These are phyloP conservation scores for Tremellales sp. DNA, from an alignment of 1,284 basidiomycete genomes.

Conservation along the genomic window DNA sequence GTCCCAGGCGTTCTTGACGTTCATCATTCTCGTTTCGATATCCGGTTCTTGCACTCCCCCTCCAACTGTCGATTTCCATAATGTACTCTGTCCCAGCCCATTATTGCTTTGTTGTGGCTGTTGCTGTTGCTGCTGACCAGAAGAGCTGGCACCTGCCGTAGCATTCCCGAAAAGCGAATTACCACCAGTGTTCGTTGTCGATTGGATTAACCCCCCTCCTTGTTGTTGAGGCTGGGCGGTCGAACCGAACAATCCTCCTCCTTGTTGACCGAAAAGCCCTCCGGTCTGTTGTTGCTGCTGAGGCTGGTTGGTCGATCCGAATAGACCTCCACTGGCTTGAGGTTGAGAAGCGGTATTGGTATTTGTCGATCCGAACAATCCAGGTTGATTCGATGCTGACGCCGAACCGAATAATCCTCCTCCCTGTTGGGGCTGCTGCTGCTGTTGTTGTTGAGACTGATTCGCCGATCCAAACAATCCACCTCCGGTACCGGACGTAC, in stretches of 20 bases:
- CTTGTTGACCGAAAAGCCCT: slow-evolving; percentile 1
- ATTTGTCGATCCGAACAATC: neutral
- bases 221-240: slow-evolving; percentile 8
- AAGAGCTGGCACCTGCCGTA: slow-evolving; percentile 7
- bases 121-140: slow-evolving; percentile 7
- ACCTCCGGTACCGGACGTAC: neutral
- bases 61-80: slow-evolving; percentile 3
- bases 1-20: slow-evolving; percentile 68
- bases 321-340: slow-evolving; percentile 2
- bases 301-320: neutral
- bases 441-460: slow-evolving; percentile 44
- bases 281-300: slow-evolving; percentile 3
- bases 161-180: slow-evolving; percentile 6
- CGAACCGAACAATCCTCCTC: slow-evolving; percentile 3
- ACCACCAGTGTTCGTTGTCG: slow-evolving; percentile 6
- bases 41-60: slow-evolving; percentile 48
- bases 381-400: neutral
- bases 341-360: too few relatives aligned
- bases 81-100: neutral
- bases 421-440: slow-evolving; percentile 1
- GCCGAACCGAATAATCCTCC: slow-evolving; percentile 7
- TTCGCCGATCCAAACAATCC: slow-evolving; percentile 12
- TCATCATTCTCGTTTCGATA: slow-evolving; percentile 60
- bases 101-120: neutral
- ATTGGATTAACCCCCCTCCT: slow-evolving; percentile 5